Percentiles rank a stretch among this genome's conserved stretches.
These are phyloP conservation scores for Trichoderma sp. DNA, from an alignment of 2,329 filamentous ascomycete species.

Conservation along the genomic window DNA sequence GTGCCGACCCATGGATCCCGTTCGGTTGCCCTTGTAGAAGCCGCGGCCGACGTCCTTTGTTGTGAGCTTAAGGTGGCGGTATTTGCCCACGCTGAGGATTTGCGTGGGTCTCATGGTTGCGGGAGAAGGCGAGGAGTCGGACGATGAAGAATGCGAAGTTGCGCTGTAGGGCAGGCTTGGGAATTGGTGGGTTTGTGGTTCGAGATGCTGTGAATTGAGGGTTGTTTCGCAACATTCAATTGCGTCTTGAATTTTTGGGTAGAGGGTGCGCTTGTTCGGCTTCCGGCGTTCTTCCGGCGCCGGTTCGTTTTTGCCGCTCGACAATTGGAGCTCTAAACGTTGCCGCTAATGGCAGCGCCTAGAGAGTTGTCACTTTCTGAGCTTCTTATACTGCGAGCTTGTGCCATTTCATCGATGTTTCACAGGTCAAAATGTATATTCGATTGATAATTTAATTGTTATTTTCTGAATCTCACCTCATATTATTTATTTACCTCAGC, in stretches of 20 bases:
- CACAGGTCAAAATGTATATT: background rate
- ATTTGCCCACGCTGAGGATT: conserved; percentile 61
- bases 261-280: conserved; percentile 20
- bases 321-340: background rate
- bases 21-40: conserved; percentile 95
- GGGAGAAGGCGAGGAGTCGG: background rate
- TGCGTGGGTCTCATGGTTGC: conserved; percentile 65
- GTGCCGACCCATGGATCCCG: conserved; percentile 82
- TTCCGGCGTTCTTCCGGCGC: conserved; percentile 35
- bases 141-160: background rate
- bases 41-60: conserved; percentile 92
- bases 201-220: background rate
- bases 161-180: background rate
- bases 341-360: background rate
- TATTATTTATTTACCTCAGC: background rate
- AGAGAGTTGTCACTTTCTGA: background rate
- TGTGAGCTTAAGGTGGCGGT: conserved; percentile 76
- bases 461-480: background rate
- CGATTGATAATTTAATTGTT: background rate
- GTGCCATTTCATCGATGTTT: background rate
- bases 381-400: background rate
- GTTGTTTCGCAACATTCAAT: background rate
- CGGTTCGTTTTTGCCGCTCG: conserved; percentile 20
- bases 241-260: conserved; percentile 25
- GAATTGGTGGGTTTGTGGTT: background rate